Conservation (phyloP, 2,329 filamentous ascomycete genomes). For the Fusarium sp. region DNA sequence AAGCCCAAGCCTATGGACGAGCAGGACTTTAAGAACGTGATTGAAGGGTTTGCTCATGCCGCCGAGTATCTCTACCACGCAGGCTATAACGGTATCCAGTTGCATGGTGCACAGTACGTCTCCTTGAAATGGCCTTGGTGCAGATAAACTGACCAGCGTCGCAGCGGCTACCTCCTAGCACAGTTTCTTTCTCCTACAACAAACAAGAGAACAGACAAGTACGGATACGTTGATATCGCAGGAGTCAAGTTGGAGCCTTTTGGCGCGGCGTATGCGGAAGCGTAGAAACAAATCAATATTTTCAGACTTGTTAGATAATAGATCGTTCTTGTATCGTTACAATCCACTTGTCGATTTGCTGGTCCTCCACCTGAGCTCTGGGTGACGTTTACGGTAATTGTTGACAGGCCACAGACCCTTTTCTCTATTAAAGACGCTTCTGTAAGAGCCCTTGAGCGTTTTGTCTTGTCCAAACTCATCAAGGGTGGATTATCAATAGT, state of each 20-base stretch:
- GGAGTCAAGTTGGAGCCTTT: constrained; percentile 47
- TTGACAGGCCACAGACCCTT: background rate
- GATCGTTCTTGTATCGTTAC: background rate
- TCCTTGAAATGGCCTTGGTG: rapidly evolving
- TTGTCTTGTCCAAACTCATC: background rate
- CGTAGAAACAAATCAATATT: background rate
- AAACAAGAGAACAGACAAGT: constrained; percentile 61
- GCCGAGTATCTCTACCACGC: constrained; percentile 69
- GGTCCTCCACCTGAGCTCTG: background rate
- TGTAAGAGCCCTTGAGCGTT: background rate
- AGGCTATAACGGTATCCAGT: constrained; percentile 62
- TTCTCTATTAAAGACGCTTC: background rate
- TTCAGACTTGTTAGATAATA: background rate
- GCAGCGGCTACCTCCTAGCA: constrained; percentile 59
- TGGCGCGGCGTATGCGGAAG: constrained; percentile 41
- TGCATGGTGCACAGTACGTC: constrained; percentile 59
- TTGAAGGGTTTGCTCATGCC: constrained; percentile 68
- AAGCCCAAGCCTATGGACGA: constrained; percentile 63
- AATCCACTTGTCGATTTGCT: too few relatives aligned
- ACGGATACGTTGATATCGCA: constrained; percentile 46
- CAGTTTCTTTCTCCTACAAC: constrained; percentile 62
- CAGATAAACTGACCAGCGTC: background rate
- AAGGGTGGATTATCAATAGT: background rate
- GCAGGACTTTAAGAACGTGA: constrained; percentile 64
- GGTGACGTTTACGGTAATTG: background rate